These are phyloP conservation scores for Leishmania mexicana DNA, from an alignment of 208 protist genomes.

Conservation along the genomic window DNA sequence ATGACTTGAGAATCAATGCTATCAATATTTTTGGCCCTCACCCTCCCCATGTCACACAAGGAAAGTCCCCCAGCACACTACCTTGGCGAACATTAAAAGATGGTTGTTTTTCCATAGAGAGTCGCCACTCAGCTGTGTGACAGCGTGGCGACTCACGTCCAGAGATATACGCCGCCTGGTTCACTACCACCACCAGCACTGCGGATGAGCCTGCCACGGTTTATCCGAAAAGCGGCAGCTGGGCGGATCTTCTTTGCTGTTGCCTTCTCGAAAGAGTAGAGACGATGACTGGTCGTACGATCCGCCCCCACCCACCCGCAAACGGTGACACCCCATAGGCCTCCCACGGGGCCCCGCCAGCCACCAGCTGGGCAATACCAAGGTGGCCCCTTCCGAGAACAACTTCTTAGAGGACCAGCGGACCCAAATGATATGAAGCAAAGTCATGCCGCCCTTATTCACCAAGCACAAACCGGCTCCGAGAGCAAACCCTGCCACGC, in stretches of 20 bases:
- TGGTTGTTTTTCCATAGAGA: not conserved
- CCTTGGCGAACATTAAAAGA: not conserved
- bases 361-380: too few relatives aligned
- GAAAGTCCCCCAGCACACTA: not conserved
- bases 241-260: not conserved
- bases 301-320: not conserved
- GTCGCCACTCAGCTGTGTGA: not conserved
- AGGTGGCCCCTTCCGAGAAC: too few relatives aligned
- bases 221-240: not conserved
- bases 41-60: not conserved
- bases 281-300: not conserved
- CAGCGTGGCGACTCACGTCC: not conserved
- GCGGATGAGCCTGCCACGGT: not conserved
- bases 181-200: not conserved
- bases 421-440: too few relatives aligned
- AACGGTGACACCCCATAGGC: not conserved
- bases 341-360: too few relatives aligned
- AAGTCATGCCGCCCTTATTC: too few relatives aligned
- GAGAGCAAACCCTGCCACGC: too few relatives aligned
- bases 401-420: too few relatives aligned
- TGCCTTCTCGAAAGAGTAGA: not conserved
- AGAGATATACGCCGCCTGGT: not conserved
- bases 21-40: not conserved
- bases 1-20: not conserved
- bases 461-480: too few relatives aligned